Conservation (phyloP, 306 rosid species). For the Vicia villosa region DNA sequence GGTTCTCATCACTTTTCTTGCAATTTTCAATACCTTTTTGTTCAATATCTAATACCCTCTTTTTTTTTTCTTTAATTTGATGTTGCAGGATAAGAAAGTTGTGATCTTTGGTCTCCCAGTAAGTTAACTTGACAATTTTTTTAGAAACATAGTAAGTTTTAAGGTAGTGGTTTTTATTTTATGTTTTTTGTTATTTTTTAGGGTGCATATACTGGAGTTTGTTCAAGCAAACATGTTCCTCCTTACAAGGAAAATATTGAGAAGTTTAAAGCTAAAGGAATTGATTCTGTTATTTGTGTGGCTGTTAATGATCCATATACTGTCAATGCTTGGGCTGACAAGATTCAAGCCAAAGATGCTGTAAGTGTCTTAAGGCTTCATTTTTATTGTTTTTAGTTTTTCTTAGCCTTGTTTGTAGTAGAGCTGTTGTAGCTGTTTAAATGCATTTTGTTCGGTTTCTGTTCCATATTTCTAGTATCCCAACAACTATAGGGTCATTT, state of each 20-base stretch:
- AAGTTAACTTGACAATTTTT: slow-evolving; percentile 39
- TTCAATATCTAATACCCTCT: slow-evolving; percentile 18
- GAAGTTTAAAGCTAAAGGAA: slow-evolving; percentile 76
- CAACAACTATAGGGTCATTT: slow-evolving; percentile 10
- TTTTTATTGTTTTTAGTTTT: too few species aligned
- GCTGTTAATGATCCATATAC: slow-evolving; percentile 84
- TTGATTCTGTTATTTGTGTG: slow-evolving; percentile 85
- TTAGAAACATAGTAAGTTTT: too few species aligned
- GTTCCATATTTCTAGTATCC: slow-evolving; percentile 7
- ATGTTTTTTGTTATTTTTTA: slow-evolving; percentile 40
- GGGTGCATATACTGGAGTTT: slow-evolving; percentile 98
- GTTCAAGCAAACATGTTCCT: slow-evolving; percentile 90
- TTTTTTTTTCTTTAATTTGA: slow-evolving; percentile 18
- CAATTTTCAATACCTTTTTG: background rate
- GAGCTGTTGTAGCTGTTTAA: background rate
- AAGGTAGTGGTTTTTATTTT: background rate
- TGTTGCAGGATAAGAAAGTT: slow-evolving; percentile 77
- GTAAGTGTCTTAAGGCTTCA: too few species aligned
- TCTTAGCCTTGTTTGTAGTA: background rate
- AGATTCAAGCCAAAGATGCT: slow-evolving; percentile 72
- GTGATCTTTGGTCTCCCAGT: slow-evolving; percentile 97
- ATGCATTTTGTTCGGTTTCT: background rate
- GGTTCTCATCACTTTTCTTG: slow-evolving; percentile 44
- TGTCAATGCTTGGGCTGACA: slow-evolving; percentile 87
- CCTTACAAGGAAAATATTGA: slow-evolving; percentile 73